Evolutionary conservation across 495 filamentous ascomycete genomes (phyloP), one percentile per base, ranked within the genome.

Genomic region (Annulohypoxylon bovei): DNA sequence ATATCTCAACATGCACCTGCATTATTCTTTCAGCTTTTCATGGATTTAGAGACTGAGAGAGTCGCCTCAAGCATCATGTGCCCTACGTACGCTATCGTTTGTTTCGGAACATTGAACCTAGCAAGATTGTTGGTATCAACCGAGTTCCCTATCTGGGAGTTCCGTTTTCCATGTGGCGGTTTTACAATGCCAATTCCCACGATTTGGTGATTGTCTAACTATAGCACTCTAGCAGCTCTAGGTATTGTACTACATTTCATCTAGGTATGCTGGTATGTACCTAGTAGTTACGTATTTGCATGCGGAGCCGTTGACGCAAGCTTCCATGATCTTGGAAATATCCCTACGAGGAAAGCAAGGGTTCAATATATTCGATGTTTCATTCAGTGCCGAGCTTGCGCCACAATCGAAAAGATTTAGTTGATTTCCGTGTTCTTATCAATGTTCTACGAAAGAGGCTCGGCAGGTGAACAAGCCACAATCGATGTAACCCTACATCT

Each of bases 11-110:
- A 54, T 52, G 54, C 50, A 35, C 55, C 22, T 59, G 28, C 27
- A 46, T 18, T 28, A 14, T 67, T 62, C 50, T 37, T 72, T 67
- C 69, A 72, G 69, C 69, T 72, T 67, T 30, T 53, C 69, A 72
- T 67, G 69, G 69, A 58, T 72, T 67, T 67, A 12, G 32, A 40
- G 20, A n/a, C 12, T 33, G 27, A 30, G n/a, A 3, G 6, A 40
- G 20, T 49, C 40, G 40, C 52, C 62, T 66, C 44, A 32, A 46
- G 14, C 25, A 53, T 59, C 37, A 37, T 52, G 44, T 39, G 23
- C 46, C 9, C n/a, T 35, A 35, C 16, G 2, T 50, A 6, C 11
- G 23, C 4, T 22, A 18, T 35, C 30, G n/a, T 5, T 54, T 54
- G 50, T 54, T 54, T 53, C 49, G 50, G 46, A 27, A 27, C 44